Base-by-base conservation (phyloP, 2,329 filamentous ascomycete genomes). In the Cytospora schulzeri region DNA sequence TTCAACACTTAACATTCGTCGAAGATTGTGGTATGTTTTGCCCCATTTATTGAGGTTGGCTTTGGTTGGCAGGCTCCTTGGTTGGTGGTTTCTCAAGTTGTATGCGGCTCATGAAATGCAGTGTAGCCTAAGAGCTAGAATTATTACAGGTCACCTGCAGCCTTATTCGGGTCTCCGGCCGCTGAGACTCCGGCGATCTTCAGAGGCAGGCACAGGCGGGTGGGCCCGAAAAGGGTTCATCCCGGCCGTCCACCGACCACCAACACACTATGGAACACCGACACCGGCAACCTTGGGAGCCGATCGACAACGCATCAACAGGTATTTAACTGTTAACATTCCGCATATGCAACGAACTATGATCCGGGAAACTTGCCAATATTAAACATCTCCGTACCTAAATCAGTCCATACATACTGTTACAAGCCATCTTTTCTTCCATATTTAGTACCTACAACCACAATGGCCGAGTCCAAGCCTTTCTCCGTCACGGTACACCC, bases 401-500 rank as follows among this genome's bases (percentile, higher is more conserved):
- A 48, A 7, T 12, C n/a, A 24, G 22, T 48, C 11, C 12, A 35
- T 14, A 22, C 19, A 48, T 11, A 48, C 22, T 3, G 11, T 12
- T n/a, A n/a, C 45, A 14, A 12, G 24, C 45, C 22, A 14, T 48
- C n/a, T 14, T 14, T 17, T 24, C 17, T 8, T 22, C 45, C 15
- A n/a, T 2, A 14, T 12, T n/a, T n/a, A n/a, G n/a, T n/a, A n/a
- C n/a, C 7, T 11, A 48, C n/a, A 56, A 45, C 68, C 68, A 17
- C 68, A 7, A 66, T 66, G 65, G 58, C 57, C n/a, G 45, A 63
- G 15, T 22, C 63, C n/a, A 56, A 45, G 28, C 35, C 59, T 22
- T 67, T 73, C 28, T 51, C 68, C 2, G 72, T 73, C 11, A 66
- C 60, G 2, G 71, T 72, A 17, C 71, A 73, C 60, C 71, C 71